Percentiles rank a stretch among this genome's conserved stretches.
Conservation (phyloP, 495 filamentous ascomycete species). For the Opeltia flavorubescens region DNA sequence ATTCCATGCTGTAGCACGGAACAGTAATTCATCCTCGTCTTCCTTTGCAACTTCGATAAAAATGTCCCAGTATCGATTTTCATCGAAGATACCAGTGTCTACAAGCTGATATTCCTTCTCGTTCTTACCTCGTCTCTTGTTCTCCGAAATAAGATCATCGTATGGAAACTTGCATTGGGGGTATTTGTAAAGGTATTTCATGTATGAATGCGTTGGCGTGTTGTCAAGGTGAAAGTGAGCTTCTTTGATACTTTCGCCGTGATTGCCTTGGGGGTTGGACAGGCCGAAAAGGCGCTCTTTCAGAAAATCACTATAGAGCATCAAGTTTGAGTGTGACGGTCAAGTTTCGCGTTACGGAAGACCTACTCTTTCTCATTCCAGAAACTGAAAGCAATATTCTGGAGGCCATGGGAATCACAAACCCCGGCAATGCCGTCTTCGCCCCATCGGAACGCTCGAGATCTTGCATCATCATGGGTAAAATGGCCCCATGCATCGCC, state of each 20-base stretch:
- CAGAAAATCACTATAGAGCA: slow-evolving; percentile 44
- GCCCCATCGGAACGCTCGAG: slow-evolving; percentile 82
- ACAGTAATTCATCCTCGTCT: slow-evolving; percentile 73
- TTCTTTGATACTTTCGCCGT: slow-evolving; percentile 94
- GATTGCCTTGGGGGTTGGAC: slow-evolving; percentile 90
- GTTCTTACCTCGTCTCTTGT: slow-evolving; percentile 54
- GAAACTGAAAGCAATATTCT: slow-evolving; percentile 90
- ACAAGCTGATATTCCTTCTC: slow-evolving; percentile 85
- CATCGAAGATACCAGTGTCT: slow-evolving; percentile 84
- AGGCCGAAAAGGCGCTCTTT: slow-evolving; percentile 91
- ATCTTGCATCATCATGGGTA: slow-evolving; percentile 78
- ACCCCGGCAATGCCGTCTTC: slow-evolving; percentile 96
- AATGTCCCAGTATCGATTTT: slow-evolving; percentile 91
- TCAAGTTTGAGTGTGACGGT: slow-evolving; percentile 4
- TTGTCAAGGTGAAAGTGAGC: slow-evolving; percentile 94
- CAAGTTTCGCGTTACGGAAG: background rate
- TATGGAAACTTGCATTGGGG: slow-evolving; percentile 87
- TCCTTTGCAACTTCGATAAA: slow-evolving; percentile 95
- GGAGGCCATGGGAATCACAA: slow-evolving; percentile 74
- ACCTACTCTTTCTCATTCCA: slow-evolving; percentile 84
- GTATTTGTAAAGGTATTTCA: slow-evolving; percentile 98
- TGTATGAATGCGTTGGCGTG: slow-evolving; percentile 89
- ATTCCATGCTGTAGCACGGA: slow-evolving; percentile 94
- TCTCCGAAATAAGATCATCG: slow-evolving; percentile 70
- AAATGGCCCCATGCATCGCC: slow-evolving; percentile 98